Percentiles rank a stretch among this genome's conserved stretches.
Conservation (phyloP, 2,329 filamentous ascomycete species). For the Microdochium bolleyi region DNA sequence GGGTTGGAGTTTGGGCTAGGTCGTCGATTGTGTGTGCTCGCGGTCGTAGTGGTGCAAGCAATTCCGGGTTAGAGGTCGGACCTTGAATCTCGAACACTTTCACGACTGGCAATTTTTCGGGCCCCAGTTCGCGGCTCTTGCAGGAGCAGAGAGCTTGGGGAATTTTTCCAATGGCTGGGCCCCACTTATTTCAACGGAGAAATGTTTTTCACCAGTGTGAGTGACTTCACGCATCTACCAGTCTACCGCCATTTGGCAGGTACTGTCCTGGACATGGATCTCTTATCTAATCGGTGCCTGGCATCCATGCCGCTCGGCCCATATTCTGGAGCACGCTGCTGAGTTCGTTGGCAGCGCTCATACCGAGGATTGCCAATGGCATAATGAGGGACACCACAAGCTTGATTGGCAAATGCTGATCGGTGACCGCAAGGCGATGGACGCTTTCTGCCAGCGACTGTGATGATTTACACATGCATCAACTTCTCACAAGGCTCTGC, state of each 20-base stretch:
- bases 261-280: background rate
- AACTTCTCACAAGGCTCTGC: too few species aligned
- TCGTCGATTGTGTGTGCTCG: background rate
- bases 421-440: too few species aligned
- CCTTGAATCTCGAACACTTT: background rate
- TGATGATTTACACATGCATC: too few species aligned
- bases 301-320: too few species aligned
- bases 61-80: background rate
- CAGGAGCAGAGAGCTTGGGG: background rate
- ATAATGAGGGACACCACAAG: too few species aligned
- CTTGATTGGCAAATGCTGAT: too few species aligned
- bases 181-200: background rate
- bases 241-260: background rate
- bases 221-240: background rate
- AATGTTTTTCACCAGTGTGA: background rate
- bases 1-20: background rate
- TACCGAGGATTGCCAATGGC: too few species aligned
- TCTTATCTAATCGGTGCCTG: background rate
- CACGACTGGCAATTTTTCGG: background rate
- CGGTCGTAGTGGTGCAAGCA: too few species aligned
- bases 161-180: background rate
- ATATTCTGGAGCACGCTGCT: too few species aligned
- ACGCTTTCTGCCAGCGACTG: too few species aligned
- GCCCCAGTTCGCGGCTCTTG: background rate
- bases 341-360: too few species aligned